phyloP scores from a whole-genome alignment of 176 grass and related monocot genomes.

The Triticum dicoccoides region DNA sequence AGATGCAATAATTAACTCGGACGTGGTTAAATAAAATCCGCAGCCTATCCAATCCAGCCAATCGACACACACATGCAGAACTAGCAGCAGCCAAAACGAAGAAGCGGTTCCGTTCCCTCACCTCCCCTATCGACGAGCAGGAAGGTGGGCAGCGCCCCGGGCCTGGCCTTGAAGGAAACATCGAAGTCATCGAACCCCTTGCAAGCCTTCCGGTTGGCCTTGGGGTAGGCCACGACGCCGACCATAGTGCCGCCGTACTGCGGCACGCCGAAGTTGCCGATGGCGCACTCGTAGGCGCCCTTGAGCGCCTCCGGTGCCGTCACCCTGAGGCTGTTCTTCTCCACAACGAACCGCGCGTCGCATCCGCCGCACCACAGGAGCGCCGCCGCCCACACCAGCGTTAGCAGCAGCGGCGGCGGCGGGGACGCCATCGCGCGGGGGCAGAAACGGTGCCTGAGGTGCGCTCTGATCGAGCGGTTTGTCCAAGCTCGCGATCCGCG shows the following conservation, averaged over 20 bases:
- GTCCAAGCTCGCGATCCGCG: background rate
- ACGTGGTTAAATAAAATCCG: background rate
- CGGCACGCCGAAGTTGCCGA: constrained; percentile 76
- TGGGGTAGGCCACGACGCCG: constrained; percentile 65
- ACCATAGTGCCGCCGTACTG: constrained; percentile 84
- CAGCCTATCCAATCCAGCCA: background rate
- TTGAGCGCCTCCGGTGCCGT: constrained; percentile 55
- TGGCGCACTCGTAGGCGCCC: constrained; percentile 74
- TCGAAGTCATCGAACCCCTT: constrained; percentile 65
- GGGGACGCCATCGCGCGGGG: background rate
- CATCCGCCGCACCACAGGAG: constrained; percentile 36
- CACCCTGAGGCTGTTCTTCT: constrained; percentile 82
- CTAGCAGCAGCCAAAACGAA: background rate
- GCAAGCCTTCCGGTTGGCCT: constrained; percentile 65
- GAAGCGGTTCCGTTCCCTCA: constrained; percentile 21
- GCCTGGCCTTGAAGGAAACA: constrained; percentile 59
- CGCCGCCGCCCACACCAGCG: constrained; percentile 39
- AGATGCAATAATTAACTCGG: background rate
- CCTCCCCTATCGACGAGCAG: constrained; percentile 72
- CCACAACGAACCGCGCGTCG: constrained; percentile 57
- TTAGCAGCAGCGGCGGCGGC: constrained; percentile 2
- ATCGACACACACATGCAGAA: background rate
- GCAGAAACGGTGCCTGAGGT: background rate
- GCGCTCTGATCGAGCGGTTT: background rate
- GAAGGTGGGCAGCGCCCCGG: constrained; percentile 66